phyloP scores from a whole-genome alignment of 495 filamentous ascomycete genomes.

The Xylona heveae region DNA sequence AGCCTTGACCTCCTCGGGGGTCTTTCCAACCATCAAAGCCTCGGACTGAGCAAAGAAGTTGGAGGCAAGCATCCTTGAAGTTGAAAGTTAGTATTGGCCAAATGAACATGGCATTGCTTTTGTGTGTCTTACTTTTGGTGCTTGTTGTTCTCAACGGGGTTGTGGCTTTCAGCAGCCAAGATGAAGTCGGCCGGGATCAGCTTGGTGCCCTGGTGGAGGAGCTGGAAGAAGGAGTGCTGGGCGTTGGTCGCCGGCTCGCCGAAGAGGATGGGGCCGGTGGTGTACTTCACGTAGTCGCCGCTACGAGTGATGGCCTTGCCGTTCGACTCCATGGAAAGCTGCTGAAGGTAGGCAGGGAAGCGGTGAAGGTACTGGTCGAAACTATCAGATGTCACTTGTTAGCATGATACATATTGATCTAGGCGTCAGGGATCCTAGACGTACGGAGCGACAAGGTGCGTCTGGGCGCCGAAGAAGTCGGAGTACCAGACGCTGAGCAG shows the following conservation, averaged over 20 bases:
- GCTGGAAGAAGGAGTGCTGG: slow-evolving; percentile 99
- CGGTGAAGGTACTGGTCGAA: slow-evolving; percentile 99
- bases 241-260: slow-evolving; percentile 97
- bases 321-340: slow-evolving; percentile 99
- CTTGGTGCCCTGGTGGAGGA: slow-evolving; percentile 97
- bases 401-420: not conserved
- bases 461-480: slow-evolving; percentile 95
- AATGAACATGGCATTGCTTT: not conserved
- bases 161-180: slow-evolving; percentile 86
- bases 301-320: slow-evolving; percentile 90
- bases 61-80: slow-evolving; percentile 66
- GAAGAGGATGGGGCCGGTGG: slow-evolving; percentile 84
- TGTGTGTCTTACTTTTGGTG: slow-evolving; percentile 80
- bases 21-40: slow-evolving; percentile 97
- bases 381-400: slow-evolving; percentile 13
- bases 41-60: slow-evolving; percentile 98
- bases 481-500: slow-evolving; percentile 95
- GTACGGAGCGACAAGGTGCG: slow-evolving; percentile 81
- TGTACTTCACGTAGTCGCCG: slow-evolving; percentile 87
- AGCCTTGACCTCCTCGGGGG: slow-evolving; percentile 65
- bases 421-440: slow-evolving; percentile 9
- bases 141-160: slow-evolving; percentile 74
- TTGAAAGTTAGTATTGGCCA: not conserved
- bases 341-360: slow-evolving; percentile 97
- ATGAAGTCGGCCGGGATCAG: slow-evolving; percentile 97